Conservation (phyloP, 2,329 filamentous ascomycete species). For the Pseudomassariella vexata region DNA sequence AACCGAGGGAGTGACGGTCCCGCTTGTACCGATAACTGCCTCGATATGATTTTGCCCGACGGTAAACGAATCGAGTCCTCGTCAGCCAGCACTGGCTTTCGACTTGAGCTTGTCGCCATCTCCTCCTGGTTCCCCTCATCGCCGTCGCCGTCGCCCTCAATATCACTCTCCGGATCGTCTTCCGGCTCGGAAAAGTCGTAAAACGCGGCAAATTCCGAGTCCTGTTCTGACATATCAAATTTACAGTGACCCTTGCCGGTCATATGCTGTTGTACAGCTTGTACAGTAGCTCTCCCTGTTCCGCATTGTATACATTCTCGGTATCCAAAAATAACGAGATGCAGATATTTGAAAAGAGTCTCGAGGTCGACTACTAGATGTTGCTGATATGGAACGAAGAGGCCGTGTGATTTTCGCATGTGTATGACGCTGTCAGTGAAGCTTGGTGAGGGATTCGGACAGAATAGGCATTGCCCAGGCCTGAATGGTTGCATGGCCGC, state of each 20-base stretch:
- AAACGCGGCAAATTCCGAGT: conserved; percentile 20
- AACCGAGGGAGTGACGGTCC: conserved; percentile 8
- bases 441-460: neutral
- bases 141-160: conserved; percentile 8
- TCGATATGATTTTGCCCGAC: conserved; percentile 19
- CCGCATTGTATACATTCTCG: conserved; percentile 47
- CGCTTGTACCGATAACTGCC: conserved; percentile 10
- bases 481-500: conserved; percentile 5
- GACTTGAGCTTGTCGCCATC: conserved; percentile 2
- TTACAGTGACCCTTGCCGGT: conserved; percentile 19
- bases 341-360: conserved; percentile 40
- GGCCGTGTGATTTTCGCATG: conserved; percentile 42
- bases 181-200: conserved; percentile 17
- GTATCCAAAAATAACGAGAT: conserved; percentile 41
- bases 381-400: conserved; percentile 34
- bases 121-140: conserved; percentile 3
- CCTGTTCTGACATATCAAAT: conserved; percentile 15
- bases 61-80: conserved; percentile 18
- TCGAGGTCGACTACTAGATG: conserved; percentile 38
- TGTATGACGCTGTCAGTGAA: conserved; percentile 35
- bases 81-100: conserved; percentile 11
- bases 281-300: conserved; percentile 30
- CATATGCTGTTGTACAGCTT: conserved; percentile 41
- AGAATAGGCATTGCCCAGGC: conserved; percentile 3
- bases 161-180: too few species aligned